phyloP scores from a whole-genome alignment of 2,329 filamentous ascomycete genomes.

The Penicillium expansum region DNA sequence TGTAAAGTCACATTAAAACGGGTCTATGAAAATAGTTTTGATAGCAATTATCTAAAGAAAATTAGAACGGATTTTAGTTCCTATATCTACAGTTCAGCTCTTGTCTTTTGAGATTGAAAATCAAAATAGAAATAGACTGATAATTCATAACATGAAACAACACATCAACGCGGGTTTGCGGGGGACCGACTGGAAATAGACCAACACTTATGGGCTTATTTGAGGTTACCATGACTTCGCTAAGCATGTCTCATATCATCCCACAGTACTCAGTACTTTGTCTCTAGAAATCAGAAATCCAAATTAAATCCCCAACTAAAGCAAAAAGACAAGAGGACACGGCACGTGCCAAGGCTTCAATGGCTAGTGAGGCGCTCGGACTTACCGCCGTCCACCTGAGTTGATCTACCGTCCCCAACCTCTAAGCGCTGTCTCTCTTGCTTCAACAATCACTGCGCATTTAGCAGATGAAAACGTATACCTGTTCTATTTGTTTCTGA shows the following conservation, averaged over 20 bases:
- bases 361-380: slow-evolving; percentile 11
- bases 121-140: neutral
- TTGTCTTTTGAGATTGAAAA: too few species aligned
- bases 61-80: neutral
- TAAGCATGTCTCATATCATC: neutral
- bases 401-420: slow-evolving; percentile 13
- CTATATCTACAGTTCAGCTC: neutral
- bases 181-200: neutral
- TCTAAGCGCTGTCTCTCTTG: slow-evolving; percentile 15
- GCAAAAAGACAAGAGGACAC: neutral
- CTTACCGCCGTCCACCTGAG: slow-evolving; percentile 16
- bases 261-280: too few species aligned
- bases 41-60: neutral
- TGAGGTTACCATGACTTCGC: neutral
- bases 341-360: slow-evolving; percentile 7
- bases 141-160: neutral
- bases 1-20: neutral
- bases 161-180: neutral
- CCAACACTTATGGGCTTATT: neutral
- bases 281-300: neutral
- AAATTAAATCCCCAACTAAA: neutral
- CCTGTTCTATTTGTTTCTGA: neutral
- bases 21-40: neutral
- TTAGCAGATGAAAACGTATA: neutral
- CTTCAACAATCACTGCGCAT: neutral